phyloP scores from a whole-genome alignment of 2,329 filamentous ascomycete genomes.

The Apiospora sp. region DNA sequence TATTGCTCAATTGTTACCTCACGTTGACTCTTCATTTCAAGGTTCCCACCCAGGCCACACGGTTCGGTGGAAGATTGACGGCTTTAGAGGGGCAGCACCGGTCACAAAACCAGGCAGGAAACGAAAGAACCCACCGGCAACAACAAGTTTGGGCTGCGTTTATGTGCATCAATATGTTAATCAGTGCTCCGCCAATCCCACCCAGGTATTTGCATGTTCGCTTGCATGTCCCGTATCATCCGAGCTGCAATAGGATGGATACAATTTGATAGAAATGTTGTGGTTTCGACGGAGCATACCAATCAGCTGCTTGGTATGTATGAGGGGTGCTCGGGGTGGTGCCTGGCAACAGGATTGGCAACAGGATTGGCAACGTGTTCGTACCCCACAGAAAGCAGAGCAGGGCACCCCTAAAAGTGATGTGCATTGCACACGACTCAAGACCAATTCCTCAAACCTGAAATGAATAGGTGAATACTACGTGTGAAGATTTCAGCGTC shows the following conservation, averaged over 20 bases:
- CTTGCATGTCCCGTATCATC: background rate
- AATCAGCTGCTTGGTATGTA: background rate
- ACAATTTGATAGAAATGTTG: background rate
- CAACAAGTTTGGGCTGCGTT: background rate
- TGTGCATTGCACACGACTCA: background rate
- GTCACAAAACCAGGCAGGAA: background rate
- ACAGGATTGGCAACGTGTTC: background rate
- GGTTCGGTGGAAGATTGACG: background rate
- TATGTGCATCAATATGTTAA: background rate
- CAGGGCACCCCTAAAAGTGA: background rate
- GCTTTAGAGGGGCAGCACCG: background rate
- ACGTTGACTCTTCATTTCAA: background rate
- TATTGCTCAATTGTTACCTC: conserved; percentile 12
- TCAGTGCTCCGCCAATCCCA: background rate
- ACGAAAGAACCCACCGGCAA: background rate
- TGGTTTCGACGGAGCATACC: background rate
- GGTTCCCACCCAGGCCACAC: background rate
- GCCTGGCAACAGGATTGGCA: background rate
- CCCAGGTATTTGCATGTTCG: background rate
- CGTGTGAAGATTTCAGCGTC: background rate
- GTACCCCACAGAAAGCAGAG: background rate
- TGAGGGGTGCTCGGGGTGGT: conserved; percentile 3
- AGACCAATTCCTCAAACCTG: background rate
- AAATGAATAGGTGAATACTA: background rate
- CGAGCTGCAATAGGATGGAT: background rate